These are phyloP conservation scores for Cystoisospora suis DNA, from an alignment of 169 alveolate genomes.

Conservation along the genomic window DNA sequence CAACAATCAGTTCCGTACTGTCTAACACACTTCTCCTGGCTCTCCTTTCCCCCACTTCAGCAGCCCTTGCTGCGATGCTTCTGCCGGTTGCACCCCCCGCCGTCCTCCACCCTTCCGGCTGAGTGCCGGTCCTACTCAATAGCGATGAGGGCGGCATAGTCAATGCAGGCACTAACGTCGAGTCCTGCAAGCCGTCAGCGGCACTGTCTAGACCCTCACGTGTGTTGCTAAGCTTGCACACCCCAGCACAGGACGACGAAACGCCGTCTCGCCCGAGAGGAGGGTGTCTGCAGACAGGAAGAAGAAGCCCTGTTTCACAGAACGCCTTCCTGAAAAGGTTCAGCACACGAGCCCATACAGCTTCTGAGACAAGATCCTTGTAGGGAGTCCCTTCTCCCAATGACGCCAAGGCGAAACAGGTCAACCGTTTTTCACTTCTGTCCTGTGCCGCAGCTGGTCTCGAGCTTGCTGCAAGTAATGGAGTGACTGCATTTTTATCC, in stretches of 20 bases:
- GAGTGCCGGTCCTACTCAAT: background rate
- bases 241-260: too few relatives aligned
- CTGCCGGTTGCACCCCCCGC: background rate
- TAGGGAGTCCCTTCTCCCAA: too few relatives aligned
- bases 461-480: background rate
- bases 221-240: too few relatives aligned
- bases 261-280: too few relatives aligned
- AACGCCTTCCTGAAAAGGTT: constrained; percentile 16
- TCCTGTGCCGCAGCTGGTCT: background rate
- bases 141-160: too few relatives aligned
- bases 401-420: too few relatives aligned
- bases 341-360: background rate
- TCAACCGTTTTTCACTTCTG: background rate
- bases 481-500: too few relatives aligned
- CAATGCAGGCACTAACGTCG: too few relatives aligned
- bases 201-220: too few relatives aligned
- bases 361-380: constrained; percentile 6
- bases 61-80: background rate
- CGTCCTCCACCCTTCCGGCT: background rate
- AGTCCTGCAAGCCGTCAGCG: too few relatives aligned
- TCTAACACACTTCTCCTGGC: background rate
- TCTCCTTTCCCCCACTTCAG: background rate
- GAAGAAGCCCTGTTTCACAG: background rate
- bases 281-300: background rate
- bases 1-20: too few relatives aligned